Evolutionary conservation across 1,139 yeast species (phyloP).

Genomic region (Sugiyamaella neomexicana): DNA sequence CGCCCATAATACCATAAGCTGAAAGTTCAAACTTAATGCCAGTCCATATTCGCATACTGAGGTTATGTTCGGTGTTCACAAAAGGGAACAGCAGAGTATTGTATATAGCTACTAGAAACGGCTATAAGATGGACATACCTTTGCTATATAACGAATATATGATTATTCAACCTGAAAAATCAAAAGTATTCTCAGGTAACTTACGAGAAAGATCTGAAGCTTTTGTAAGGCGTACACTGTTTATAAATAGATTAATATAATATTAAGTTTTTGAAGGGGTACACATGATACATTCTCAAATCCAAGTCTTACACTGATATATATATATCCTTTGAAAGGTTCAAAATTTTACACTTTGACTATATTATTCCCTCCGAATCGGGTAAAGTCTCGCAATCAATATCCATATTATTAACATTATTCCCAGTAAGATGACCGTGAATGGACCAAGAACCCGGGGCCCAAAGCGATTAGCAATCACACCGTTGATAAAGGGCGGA

Average conservation of each 20-base stretch:
- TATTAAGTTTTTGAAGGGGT: too few relatives aligned
- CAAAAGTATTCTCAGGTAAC: too few relatives aligned
- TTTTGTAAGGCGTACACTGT: too few relatives aligned
- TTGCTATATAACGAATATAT: too few relatives aligned
- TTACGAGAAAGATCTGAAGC: too few relatives aligned
- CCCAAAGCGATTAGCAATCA: constrained; percentile 28
- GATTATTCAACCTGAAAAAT: too few relatives aligned
- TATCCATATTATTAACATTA: constrained; percentile 22
- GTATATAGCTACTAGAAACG: too few relatives aligned
- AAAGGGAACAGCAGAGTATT: too few relatives aligned
- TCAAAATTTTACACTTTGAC: too few relatives aligned
- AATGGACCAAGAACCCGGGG: constrained; percentile 21
- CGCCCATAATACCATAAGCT: background rate
- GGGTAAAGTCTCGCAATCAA: constrained; percentile 6
- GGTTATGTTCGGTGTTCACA: background rate
- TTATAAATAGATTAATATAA: too few relatives aligned
- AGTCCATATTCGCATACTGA: too few relatives aligned
- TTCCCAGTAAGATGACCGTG: constrained; percentile 15
- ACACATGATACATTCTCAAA: background rate
- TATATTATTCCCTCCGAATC: background rate
- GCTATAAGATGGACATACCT: too few relatives aligned
- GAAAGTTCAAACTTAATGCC: background rate
- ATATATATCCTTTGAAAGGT: background rate
- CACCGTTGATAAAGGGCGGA: constrained; percentile 34
- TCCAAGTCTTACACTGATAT: background rate